Base-by-base conservation (phyloP, 1,139 yeast species). In the Yamadazyma friedrichii region DNA sequence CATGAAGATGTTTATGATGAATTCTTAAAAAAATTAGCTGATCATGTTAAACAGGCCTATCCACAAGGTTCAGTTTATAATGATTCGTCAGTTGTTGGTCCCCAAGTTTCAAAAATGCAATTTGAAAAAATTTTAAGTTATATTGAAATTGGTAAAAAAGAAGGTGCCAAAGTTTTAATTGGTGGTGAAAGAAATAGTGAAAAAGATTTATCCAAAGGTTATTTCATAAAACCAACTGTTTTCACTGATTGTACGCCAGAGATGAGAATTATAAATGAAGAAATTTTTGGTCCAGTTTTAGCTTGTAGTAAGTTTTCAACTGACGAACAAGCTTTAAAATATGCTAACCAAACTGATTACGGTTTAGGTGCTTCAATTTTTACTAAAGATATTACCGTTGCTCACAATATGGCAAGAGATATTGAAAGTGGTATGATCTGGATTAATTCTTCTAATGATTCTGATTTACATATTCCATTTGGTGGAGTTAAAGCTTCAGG, bases 401-500 rank as follows among this genome's bases (percentile, higher is more conserved):
- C 82, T 15, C 78, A 72, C 54, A 52, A 54, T 35, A 48, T 72
- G 67, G 77, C 77, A 15, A 50, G 61, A 29, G 75, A 71, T 16
- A 61, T 72, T 41, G 67, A 71, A 49, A 66, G 79, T 24, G 84
- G 84, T 41, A 77, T 74, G 71, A 78, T 78, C 29, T 78, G 80
- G 74, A 78, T 78, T 56, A 68, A 64, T 50, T 80, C 91, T 9
- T 81, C 91, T 41, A 88, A 88, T 59, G 93, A 86, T 59, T 81
- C 87, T 40, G 91, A 84, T 55, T 64, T 71, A 44, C 82, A 80
- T 52, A 73, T 86, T 49, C 96, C 96, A 46, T 88, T 88, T 59
- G 96, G 96, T 28, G 78, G 78, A 41, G 76, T 70, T 33, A 88
- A 88, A 70, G 74, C 80, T 81, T 78, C 88, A 55, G 96, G 96